Evolutionary conservation across 129 eudicot genomes (phyloP), one percentile per base, ranked within the genome.

Genomic region (Flaveria ramosissima): DNA sequence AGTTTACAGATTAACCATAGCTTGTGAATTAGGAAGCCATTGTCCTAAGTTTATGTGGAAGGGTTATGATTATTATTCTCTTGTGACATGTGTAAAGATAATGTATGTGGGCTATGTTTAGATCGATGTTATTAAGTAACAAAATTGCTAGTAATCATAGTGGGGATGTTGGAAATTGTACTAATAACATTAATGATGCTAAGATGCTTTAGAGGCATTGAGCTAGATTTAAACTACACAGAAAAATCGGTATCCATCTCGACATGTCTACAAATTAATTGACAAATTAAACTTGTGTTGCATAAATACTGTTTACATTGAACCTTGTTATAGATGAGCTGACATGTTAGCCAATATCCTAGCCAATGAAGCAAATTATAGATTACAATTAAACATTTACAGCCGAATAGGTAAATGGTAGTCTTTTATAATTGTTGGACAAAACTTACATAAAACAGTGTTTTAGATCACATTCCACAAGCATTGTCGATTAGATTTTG

Each of bases 41-140:
- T 23, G 39, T 6, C 32, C 36, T 21, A 59, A 23, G 65, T 57
- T 57, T 57, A 30, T 21, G 32, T 57, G 32, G 32, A 21, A 20
- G 16, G 64, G 30, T 60, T 26, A 26, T 12, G 21, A 62, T 26
- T 61, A 61, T 61, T 14, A 26, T 61, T 20, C 68, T 24, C 41
- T 63, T 30, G 32, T 64, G 73, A 50, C 65, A 65, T n/a, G 24
- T 67, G 36, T 77, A 67, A 27, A 26, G 48, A 77, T 42, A 36
- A 62, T 50, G 30, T 56, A 53, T 68, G 76, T 76, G 56, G 67
- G 39, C 24, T 66, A 42, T 66, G 52, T 36, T 55, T 68, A 68
- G 10, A 77, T 56, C 6, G 47, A 55, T 68, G 81, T 42, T 68
- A 46, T 55, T n/a, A 41, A 43, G 59, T 26, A n/a, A 32, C 27